phyloP scores from a whole-genome alignment of 2,329 filamentous ascomycete species.

The Paraconiothyrium sp. region DNA sequence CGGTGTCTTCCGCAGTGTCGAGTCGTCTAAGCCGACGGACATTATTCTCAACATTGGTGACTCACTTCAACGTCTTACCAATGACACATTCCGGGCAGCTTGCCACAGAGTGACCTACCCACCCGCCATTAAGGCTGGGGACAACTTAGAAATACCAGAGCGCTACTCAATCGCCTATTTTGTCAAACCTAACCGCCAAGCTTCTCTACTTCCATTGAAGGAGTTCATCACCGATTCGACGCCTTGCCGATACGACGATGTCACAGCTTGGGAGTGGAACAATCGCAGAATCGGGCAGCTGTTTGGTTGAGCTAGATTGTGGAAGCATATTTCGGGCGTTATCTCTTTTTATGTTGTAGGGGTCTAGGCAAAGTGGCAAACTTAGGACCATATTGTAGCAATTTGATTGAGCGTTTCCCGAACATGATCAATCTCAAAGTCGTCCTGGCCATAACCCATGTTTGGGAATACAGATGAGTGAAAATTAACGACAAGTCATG shows the following conservation, averaged over 20 bases:
- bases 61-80: conserved; percentile 52
- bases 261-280: conserved; percentile 20
- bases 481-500: no score
- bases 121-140: not conserved
- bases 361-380: no score
- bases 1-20: conserved; percentile 17
- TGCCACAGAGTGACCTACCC: conserved; percentile 45
- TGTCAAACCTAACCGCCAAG: conserved; percentile 11
- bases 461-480: no score
- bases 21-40: conserved; percentile 21
- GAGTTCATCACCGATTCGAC: conserved; percentile 7
- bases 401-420: no score
- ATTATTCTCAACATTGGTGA: conserved; percentile 56
- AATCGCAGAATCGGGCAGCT: conserved; percentile 1
- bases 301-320: no score
- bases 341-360: no score
- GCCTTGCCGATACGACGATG: conserved; percentile 9
- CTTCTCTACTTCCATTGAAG: conserved; percentile 7
- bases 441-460: no score
- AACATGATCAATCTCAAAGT: no score
- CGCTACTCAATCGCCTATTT: conserved; percentile 17
- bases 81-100: conserved; percentile 45
- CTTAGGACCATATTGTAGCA: no score
- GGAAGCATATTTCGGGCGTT: no score
- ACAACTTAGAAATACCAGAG: not conserved